Percentiles rank a stretch among this genome's conserved stretches.
phyloP scores from a whole-genome alignment of 179 eudicot genomes.

The Camellia oleifera region DNA sequence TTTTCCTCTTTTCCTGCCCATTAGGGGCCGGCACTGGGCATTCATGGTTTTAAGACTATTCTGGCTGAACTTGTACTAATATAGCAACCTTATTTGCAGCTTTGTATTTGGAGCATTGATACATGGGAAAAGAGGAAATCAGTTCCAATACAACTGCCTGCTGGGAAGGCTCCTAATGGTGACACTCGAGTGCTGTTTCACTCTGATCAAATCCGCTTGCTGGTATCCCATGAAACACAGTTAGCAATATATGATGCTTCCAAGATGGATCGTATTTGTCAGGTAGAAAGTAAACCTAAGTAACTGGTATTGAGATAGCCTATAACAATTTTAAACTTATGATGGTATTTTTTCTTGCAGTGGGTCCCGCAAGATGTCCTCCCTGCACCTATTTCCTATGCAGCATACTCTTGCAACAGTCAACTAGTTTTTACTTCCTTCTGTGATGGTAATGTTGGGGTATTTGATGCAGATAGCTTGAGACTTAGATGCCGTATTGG shows the following conservation, averaged over 20 bases:
- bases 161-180: constrained; percentile 71
- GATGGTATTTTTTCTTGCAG: constrained; percentile 35
- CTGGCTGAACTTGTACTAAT: background rate
- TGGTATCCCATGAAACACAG: constrained; percentile 90
- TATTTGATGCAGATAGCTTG: constrained; percentile 72
- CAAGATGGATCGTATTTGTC: constrained; percentile 83
- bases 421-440: constrained; percentile 76
- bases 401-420: constrained; percentile 88
- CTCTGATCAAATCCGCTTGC: constrained; percentile 71
- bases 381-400: constrained; percentile 77
- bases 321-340: background rate
- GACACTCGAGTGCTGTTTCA: constrained; percentile 94
- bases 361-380: constrained; percentile 85
- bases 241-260: constrained; percentile 88
- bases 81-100: constrained; percentile 33
- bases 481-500: constrained; percentile 73
- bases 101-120: constrained; percentile 89
- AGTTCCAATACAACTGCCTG: constrained; percentile 68
- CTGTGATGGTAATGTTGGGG: constrained; percentile 73
- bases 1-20: background rate
- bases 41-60: background rate
- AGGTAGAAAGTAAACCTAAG: constrained; percentile 40
- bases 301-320: background rate
- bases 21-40: background rate
- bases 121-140: constrained; percentile 79